These are phyloP conservation scores for Spirogloea muscicola DNA, from an alignment of 139 green algal genomes.

Conservation along the genomic window DNA sequence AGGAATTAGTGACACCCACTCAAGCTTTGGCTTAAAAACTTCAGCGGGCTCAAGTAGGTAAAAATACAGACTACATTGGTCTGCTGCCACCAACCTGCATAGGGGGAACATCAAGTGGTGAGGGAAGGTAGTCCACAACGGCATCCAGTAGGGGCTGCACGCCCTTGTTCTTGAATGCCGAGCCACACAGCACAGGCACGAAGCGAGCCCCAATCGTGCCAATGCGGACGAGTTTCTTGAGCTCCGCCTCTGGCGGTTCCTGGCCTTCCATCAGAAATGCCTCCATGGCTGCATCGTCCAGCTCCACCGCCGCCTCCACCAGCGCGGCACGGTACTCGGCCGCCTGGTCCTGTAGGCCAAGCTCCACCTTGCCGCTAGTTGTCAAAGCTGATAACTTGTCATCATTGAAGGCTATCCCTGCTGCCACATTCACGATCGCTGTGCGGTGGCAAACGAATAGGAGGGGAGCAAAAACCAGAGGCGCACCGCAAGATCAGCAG, in stretches of 20 bases:
- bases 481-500: constrained; percentile 86
- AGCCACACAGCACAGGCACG: constrained; percentile 87
- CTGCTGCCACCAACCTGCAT: too few relatives aligned
- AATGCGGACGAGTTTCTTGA: constrained; percentile 83
- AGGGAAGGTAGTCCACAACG: constrained; percentile 88
- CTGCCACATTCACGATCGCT: too few relatives aligned
- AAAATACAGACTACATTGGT: too few relatives aligned
- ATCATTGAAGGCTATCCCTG: constrained; percentile 77
- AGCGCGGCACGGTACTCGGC: constrained; percentile 82
- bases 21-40: too few relatives aligned
- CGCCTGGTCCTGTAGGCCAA: constrained; percentile 56
- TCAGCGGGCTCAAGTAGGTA: too few relatives aligned
- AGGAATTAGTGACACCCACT: too few relatives aligned
- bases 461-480: constrained; percentile 54
- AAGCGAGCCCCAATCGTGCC: constrained; percentile 76
- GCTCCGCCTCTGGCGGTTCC: constrained; percentile 70
- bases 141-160: constrained; percentile 91
- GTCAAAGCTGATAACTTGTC: constrained; percentile 41
- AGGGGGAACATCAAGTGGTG: constrained; percentile 67
- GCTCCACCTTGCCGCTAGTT: neutral
- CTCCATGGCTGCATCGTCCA: constrained; percentile 61
- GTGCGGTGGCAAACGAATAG: too few relatives aligned
- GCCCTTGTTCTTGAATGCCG: constrained; percentile 99
- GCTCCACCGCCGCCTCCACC: constrained; percentile 80
- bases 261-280: constrained; percentile 74